Evolutionary conservation across 768 basidiomycete species (phyloP).

Genomic region (Podaxis sp.): DNA sequence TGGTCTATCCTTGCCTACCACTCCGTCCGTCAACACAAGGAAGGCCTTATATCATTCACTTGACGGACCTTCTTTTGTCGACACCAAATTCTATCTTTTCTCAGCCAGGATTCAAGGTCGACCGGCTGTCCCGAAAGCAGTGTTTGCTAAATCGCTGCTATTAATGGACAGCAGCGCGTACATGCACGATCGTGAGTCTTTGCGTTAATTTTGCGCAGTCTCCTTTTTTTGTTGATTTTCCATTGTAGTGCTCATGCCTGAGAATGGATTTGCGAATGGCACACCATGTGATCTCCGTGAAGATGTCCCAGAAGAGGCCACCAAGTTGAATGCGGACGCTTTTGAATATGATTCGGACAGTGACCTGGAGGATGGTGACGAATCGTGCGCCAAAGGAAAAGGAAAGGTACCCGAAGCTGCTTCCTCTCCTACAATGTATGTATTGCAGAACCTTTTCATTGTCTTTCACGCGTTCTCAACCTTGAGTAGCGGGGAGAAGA

Average conservation of each 20-base stretch:
- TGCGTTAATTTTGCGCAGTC: neutral
- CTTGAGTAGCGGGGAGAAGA: neutral
- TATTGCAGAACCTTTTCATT: neutral
- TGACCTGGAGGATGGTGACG: constrained; percentile 10
- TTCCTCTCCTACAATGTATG: neutral
- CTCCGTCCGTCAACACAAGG: neutral
- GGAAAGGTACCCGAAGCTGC: neutral
- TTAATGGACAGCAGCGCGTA: too few relatives aligned
- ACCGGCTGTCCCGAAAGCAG: neutral
- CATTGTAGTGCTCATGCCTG: constrained; percentile 7
- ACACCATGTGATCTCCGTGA: constrained; percentile 3
- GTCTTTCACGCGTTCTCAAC: neutral
- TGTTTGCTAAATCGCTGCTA: constrained; percentile 8
- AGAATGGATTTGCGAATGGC: neutral
- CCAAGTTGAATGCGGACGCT: constrained; percentile 5
- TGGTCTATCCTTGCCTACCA: neutral
- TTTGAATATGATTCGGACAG: constrained; percentile 16
- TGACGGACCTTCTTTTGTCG: constrained; percentile 4
- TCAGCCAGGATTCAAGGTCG: neutral
- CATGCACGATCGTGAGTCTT: neutral
- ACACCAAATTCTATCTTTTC: constrained; percentile 14
- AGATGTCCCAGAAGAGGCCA: neutral
- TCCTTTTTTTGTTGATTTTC: neutral
- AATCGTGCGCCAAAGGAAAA: neutral
- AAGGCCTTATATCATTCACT: neutral